Base-by-base conservation (phyloP, 352 stramenopile genomes). In the Phytophthora podocarpi region DNA sequence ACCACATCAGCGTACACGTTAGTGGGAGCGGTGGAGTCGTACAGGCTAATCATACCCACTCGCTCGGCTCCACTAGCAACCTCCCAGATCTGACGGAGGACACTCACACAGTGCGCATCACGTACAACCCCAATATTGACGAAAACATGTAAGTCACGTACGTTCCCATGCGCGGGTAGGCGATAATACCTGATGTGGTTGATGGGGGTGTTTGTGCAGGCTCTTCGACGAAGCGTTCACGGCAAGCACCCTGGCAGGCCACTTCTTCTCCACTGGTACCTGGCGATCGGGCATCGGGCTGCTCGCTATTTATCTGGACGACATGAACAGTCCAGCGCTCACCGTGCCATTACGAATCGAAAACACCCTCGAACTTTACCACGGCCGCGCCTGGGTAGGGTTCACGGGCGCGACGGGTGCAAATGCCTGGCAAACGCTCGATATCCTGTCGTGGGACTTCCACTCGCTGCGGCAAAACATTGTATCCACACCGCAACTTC, bases 1-100 rank as follows among this genome's bases (percentile, higher is more conserved):
- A 98, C 65, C 95, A 98, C 71, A 74, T 98, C 20, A 91, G 82
- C 55, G 78, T 98, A 5, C 88, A 97, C 30, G 76, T 86, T 15
- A 75, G 78, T 31, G 78, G 72, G 7, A 67, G 61, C 12, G 54
- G 47, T 15, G 39, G 48, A 5, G 28, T 54, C 15, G 70, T 89
- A 15, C 80, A 74, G n/a, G 72, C 84, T 6, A 87, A 96, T 54
- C 85, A 97, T 42, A 80, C 85, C n/a, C 75, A 79, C 48, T 87
- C 87, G 10, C 65, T 96, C 8, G 87, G 85, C 1, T 73, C 82
- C 6, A 91, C 83, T 4, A 87, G 72, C 30, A 87, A 68, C 13
- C 50, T 97, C 6, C 73, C 74, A 5, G 91, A 98, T 57, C 60
- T 98, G 40, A 93, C 88, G 0, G 70, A 96, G 46, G 82, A 82